phyloP scores from a whole-genome alignment of 805 yeast species.

The Wickerhamiella allomyrinae region DNA sequence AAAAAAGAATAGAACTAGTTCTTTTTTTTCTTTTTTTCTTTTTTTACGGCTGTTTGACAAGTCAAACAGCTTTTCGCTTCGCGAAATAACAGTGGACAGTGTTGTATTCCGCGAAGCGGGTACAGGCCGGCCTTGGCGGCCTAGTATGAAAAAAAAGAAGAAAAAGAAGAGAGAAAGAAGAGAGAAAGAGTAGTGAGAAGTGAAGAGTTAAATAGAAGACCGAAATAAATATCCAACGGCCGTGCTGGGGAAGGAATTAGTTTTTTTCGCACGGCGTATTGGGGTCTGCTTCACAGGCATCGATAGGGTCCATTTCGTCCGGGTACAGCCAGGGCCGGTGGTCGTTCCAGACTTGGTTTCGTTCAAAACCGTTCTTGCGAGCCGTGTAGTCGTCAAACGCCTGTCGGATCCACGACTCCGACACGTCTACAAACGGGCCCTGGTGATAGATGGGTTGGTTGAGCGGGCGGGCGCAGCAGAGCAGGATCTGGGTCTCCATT shows the following conservation, averaged over 20 bases:
- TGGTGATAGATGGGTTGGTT: constrained; percentile 18
- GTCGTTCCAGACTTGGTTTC: neutral
- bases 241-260: neutral
- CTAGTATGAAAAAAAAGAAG: too few species aligned
- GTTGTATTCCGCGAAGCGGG: too few species aligned
- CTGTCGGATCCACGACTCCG: constrained; percentile 16
- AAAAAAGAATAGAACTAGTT: too few species aligned
- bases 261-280: neutral
- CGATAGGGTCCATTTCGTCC: neutral
- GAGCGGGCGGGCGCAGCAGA: constrained; percentile 16
- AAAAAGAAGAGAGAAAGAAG: too few species aligned
- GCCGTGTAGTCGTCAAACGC: constrained; percentile 16
- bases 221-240: neutral
- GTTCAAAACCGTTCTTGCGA: constrained; percentile 17
- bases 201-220: too few species aligned
- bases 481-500: constrained; percentile 1
- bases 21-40: too few species aligned
- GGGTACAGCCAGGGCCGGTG: neutral
- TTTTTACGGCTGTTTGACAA: too few species aligned
- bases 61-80: too few species aligned
- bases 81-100: too few species aligned
- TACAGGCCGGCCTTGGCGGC: too few species aligned
- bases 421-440: constrained; percentile 19
- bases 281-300: neutral
- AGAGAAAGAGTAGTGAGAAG: too few species aligned